Conservation (phyloP, 139 green algal species). For the Chlamydomonas applanata region DNA sequence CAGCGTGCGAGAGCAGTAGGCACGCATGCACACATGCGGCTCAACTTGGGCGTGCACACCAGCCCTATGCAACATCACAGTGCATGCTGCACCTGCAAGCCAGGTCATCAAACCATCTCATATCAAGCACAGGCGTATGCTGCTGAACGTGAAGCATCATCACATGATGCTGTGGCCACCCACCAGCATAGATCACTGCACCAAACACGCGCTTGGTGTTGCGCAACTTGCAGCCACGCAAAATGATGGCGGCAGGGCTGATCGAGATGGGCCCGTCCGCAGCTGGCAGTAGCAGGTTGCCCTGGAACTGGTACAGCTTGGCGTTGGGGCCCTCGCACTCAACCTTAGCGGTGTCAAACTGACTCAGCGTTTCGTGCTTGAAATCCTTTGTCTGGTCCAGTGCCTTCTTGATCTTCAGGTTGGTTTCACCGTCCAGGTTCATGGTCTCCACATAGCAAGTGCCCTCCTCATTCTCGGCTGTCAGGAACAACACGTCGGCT, state of each 20-base stretch:
- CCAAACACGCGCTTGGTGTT: slow-evolving; percentile 76
- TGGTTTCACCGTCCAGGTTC: slow-evolving; percentile 94
- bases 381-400: slow-evolving; percentile 64
- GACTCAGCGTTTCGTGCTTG: slow-evolving; percentile 39
- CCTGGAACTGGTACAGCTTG: slow-evolving; percentile 84
- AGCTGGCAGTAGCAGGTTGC: slow-evolving; percentile 56
- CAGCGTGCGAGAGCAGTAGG: neutral
- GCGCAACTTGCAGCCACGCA: slow-evolving; percentile 85
- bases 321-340: slow-evolving; percentile 85
- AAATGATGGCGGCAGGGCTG: slow-evolving; percentile 64
- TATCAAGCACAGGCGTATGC: neutral
- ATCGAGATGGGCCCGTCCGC: slow-evolving; percentile 35
- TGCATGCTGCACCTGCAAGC: neutral
- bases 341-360: slow-evolving; percentile 46
- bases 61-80: neutral
- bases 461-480: slow-evolving; percentile 61
- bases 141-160: too few relatives aligned
- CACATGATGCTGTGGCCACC: neutral
- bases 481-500: slow-evolving; percentile 83
- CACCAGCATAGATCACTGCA: slow-evolving; percentile 89
- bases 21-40: neutral
- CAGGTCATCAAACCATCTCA: too few relatives aligned
- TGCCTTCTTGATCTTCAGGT: slow-evolving; percentile 88
- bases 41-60: neutral
- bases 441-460: slow-evolving; percentile 88